Base-by-base conservation (phyloP, 257 asterid species). In the Nicotiana tabacum region DNA sequence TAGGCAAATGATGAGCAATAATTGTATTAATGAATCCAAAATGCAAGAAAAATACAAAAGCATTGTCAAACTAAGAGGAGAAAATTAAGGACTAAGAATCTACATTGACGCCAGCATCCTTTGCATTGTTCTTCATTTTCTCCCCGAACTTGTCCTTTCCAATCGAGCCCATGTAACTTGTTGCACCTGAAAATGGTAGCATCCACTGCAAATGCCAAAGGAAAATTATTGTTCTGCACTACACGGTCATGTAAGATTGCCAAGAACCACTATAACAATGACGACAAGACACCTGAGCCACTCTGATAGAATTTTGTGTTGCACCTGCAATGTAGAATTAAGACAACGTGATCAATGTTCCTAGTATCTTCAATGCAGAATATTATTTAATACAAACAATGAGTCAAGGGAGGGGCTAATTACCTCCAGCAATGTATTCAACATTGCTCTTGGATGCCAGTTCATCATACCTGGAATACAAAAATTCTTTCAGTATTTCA, bases 341-440 rank as follows among this genome's bases (percentile, higher is more conserved):
- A 51, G 64, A 64, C 55, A 48, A 51, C 0, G 56, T 51, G 32
- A 9, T 35, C 77, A 66, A 66, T 30, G 55, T 24, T 74, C 37
- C 9, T 24, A 51, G 27, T 2, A 74, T 74, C 27, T 74, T 74
- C 27, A 74, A 24, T 48, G 79, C 61, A 46, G 6, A 72, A 48
- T 48, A 51, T 27, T 2, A 46, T 21, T 46, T 46, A 43, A 24
- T 48, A 72, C 21, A 24, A 46, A 74, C 4, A 74, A 74, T 7
- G 43, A 48, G 12, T 27, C 65, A 21, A 24, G 39, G 29, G 9
- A 21, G 18, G 30, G 29, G 62, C 11, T 82, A 79, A 61, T 84
- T 92, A 96, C 99, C 99, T 93, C 99, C 98, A 70, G 99, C 98
- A 88, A 92, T 94, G 88, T 87, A 96, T 48, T 94, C 99, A 85